Base-by-base conservation (phyloP, 495 filamentous ascomycete species). In the Baudoinia panamericana region DNA sequence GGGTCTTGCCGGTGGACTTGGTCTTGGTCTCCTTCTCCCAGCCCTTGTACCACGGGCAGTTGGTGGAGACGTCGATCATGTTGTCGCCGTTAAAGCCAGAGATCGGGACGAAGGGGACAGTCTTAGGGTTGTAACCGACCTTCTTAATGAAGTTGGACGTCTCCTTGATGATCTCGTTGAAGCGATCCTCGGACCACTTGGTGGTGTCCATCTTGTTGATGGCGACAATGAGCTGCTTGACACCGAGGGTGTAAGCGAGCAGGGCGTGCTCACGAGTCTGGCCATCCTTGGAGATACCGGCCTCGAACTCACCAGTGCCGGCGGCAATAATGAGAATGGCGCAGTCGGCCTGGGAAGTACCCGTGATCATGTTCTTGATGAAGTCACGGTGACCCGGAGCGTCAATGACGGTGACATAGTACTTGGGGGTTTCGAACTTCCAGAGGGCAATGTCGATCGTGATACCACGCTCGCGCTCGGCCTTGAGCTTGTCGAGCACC, bases 301-400 rank as follows among this genome's bases (percentile, higher is more conserved):
- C 90, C 80, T 97, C 90, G 77, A 97, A 97, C 75, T 97, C 90
- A 93, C 90, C 90, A 82, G 87, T 94, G 71, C 90, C 90, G 60
- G 90, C 86, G 57, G 88, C 90, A 71, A 97, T 97, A 73, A 97
- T 96, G 76, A 97, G 88, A 68, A 97, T 83, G 59, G 92, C 90
- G 71, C 87, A 96, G 63, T 97, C 90, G 60, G 92, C 92, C 76
- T 95, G 90, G 63, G 90, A 96, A 59, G 90, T 96, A 82, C 90
- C 90, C 72, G 90, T 96, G 75, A 96, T 97, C 90, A 97, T 97
- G 82, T 94, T 95, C 90, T 97, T 97, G 83, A 97, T 97, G 74
- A 97, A 97, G 64, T 97, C 90, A 84, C 90, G 90, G 71, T 97
- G 90, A 70, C 90, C 90, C 59, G 90, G 90, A 70, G 90, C 90